phyloP scores from a whole-genome alignment of 2,329 filamentous ascomycete genomes.

The Botrytis pseudocinerea region DNA sequence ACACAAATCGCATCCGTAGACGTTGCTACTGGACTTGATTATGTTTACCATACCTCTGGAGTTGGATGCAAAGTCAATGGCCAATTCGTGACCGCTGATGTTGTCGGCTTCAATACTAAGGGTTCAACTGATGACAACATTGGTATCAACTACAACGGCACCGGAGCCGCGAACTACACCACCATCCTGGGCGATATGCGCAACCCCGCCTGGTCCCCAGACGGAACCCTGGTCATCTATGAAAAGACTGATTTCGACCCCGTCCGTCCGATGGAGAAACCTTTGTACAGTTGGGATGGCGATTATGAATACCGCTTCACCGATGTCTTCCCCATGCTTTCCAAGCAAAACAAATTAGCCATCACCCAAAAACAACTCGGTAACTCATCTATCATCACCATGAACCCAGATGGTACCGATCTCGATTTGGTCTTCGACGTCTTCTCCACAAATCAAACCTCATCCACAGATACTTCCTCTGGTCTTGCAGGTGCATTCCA shows the following conservation, averaged over 20 bases:
- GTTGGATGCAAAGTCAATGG: slow-evolving; percentile 27
- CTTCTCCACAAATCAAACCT: not conserved
- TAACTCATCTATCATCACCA: slow-evolving; percentile 43
- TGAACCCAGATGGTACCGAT: slow-evolving; percentile 29
- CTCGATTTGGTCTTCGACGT: slow-evolving; percentile 38
- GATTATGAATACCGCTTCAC: slow-evolving; percentile 48
- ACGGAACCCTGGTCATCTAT: slow-evolving; percentile 32
- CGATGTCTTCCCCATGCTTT: slow-evolving; percentile 45
- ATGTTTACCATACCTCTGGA: slow-evolving; percentile 34
- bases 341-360: slow-evolving; percentile 36
- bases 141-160: slow-evolving; percentile 32
- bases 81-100: slow-evolving; percentile 26
- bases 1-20: slow-evolving; percentile 44
- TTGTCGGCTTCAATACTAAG: slow-evolving; percentile 31
- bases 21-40: slow-evolving; percentile 44
- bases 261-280: slow-evolving; percentile 42
- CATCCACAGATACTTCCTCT: slow-evolving; percentile 24
- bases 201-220: slow-evolving; percentile 32
- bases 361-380: slow-evolving; percentile 46
- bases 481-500: slow-evolving; percentile 45
- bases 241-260: slow-evolving; percentile 37
- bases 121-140: slow-evolving; percentile 13
- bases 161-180: slow-evolving; percentile 1
- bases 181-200: slow-evolving; percentile 26
- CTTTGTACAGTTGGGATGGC: slow-evolving; percentile 44